Conservation (phyloP, 768 basidiomycete genomes). For the Mycena rebaudengoi region DNA sequence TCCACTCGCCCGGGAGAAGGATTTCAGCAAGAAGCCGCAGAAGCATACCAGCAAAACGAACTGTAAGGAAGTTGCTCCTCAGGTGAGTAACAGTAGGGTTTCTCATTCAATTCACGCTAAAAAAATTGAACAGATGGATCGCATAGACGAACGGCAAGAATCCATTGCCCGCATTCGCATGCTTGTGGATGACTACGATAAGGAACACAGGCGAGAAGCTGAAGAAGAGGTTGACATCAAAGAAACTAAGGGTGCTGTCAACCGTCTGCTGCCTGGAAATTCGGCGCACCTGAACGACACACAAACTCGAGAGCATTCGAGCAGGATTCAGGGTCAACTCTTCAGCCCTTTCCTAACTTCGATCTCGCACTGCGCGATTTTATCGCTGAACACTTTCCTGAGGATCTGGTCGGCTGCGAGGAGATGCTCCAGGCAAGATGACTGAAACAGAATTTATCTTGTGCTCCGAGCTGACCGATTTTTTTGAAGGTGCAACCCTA, state of each 20-base stretch:
- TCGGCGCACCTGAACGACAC: background rate
- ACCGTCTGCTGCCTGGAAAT: background rate
- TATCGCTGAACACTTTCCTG: background rate
- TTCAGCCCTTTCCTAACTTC: background rate
- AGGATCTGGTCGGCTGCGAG: background rate
- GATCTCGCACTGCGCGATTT: slow-evolving; percentile 1
- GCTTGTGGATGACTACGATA: slow-evolving; percentile 31
- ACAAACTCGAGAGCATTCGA: background rate
- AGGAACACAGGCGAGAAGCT: slow-evolving; percentile 16
- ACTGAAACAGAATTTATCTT: no score
- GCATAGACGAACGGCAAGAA: slow-evolving; percentile 39
- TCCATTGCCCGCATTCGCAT: slow-evolving; percentile 37
- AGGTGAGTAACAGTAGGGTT: slow-evolving; percentile 27
- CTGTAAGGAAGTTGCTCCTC: slow-evolving; percentile 35
- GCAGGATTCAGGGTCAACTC: background rate
- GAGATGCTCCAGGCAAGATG: background rate
- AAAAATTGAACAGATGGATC: slow-evolving; percentile 27
- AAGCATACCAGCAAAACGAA: slow-evolving; percentile 40
- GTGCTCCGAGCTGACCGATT: no score
- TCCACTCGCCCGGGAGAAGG: slow-evolving; percentile 26
- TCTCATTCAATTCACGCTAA: background rate
- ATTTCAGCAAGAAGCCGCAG: slow-evolving; percentile 37
- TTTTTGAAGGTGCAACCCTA: no score
- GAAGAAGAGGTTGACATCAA: background rate
- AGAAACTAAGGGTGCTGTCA: no score